Percentiles rank a stretch among this genome's conserved stretches.
Evolutionary conservation across 2,329 filamentous ascomycete species (phyloP).

Genomic region (Epichloe amarillans): DNA sequence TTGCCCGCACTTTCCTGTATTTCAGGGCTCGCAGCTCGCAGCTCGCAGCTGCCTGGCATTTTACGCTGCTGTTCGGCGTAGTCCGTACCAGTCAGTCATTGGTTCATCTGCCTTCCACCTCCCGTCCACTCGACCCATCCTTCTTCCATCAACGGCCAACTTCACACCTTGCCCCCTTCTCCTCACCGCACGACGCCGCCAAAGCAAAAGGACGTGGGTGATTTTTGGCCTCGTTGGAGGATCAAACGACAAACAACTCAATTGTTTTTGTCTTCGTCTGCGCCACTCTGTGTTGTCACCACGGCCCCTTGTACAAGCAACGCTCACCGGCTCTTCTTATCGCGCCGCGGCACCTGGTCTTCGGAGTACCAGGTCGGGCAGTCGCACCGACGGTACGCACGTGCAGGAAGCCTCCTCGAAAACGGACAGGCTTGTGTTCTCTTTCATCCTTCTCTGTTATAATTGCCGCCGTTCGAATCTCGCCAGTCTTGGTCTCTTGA

Average conservation of each 20-base stretch:
- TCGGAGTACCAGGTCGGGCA: neutral
- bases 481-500: neutral
- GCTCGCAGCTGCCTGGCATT: neutral
- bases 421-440: neutral
- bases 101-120: neutral
- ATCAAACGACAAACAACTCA: neutral
- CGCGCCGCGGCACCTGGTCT: neutral
- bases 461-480: neutral
- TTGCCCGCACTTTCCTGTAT: neutral
- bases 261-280: neutral
- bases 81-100: no score
- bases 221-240: neutral
- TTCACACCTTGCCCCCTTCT: neutral
- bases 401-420: neutral
- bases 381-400: conserved; percentile 3
- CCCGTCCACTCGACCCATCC: neutral
- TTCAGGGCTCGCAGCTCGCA: neutral
- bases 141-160: neutral
- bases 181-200: neutral
- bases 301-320: neutral
- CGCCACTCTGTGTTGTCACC: neutral
- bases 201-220: neutral
- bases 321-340: neutral
- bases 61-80: no score
- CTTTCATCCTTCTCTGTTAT: neutral